Conservation (phyloP, 2,329 filamentous ascomycete species). For the Shiraia sp. region DNA sequence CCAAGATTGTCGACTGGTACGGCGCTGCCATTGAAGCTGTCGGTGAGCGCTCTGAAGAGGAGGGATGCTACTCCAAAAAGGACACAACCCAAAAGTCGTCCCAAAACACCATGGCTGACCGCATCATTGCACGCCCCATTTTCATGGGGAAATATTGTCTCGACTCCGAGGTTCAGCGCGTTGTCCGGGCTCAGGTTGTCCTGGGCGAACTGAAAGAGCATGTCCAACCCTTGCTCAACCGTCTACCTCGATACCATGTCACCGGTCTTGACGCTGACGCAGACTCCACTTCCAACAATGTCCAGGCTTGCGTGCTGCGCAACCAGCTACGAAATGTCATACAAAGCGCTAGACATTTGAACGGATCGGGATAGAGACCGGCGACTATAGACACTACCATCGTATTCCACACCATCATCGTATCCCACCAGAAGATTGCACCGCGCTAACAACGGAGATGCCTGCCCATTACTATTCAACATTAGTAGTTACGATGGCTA, state of each 20-base stretch:
- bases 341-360: neutral
- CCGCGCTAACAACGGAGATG: too few relatives aligned
- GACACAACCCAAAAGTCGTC: neutral
- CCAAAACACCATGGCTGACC: neutral
- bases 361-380: neutral
- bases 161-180: neutral
- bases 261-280: neutral
- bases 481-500: too few relatives aligned
- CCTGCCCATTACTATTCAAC: too few relatives aligned
- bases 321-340: conserved; percentile 1
- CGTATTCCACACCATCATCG: neutral
- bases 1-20: conserved; percentile 4
- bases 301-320: neutral
- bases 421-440: too few relatives aligned
- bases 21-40: conserved; percentile 1
- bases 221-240: conserved; percentile 1
- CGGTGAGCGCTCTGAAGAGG: neutral
- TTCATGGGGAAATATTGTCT: conserved; percentile 4
- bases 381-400: neutral
- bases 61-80: neutral
- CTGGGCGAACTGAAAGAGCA: conserved; percentile 1
- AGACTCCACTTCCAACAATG: neutral
- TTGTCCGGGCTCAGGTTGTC: conserved; percentile 1
- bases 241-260: neutral
- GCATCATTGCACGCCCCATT: conserved; percentile 1